phyloP scores from a whole-genome alignment of 352 stramenopile species.

The Thalassiosira livingstoniorum region DNA sequence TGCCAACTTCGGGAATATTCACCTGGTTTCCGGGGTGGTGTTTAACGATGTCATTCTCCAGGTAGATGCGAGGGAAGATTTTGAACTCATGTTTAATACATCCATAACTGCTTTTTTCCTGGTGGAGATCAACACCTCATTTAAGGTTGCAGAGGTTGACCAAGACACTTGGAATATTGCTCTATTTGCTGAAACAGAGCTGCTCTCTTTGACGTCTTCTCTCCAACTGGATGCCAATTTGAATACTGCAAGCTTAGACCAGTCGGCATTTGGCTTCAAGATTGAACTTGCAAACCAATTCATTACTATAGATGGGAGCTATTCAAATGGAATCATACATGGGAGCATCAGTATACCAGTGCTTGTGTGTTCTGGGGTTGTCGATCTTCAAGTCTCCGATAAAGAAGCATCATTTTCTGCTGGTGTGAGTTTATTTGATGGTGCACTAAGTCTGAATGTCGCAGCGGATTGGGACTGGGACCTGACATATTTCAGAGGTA shows the following conservation, averaged over 20 bases:
- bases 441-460: not conserved
- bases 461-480: not conserved
- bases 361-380: not conserved
- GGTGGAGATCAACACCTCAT: not conserved
- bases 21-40: not conserved
- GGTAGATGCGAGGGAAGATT: not conserved
- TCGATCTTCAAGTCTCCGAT: not conserved
- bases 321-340: not conserved
- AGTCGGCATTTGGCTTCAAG: not conserved
- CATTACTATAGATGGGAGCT: not conserved
- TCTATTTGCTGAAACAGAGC: not conserved
- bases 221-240: not conserved
- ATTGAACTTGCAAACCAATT: not conserved
- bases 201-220: not conserved
- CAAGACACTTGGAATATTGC: not conserved
- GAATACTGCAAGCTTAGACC: not conserved
- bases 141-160: not conserved
- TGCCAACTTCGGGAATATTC: not conserved
- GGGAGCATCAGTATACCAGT: not conserved
- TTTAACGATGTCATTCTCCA: not conserved
- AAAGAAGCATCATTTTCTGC: not conserved
- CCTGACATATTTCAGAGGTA: not conserved
- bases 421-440: not conserved
- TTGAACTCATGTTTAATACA: not conserved
- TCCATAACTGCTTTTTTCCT: constrained; percentile 1